Evolutionary conservation across 805 yeast genomes (phyloP), one percentile per base, ranked within the genome.

Genomic region (Suhomyces xylopsoci): DNA sequence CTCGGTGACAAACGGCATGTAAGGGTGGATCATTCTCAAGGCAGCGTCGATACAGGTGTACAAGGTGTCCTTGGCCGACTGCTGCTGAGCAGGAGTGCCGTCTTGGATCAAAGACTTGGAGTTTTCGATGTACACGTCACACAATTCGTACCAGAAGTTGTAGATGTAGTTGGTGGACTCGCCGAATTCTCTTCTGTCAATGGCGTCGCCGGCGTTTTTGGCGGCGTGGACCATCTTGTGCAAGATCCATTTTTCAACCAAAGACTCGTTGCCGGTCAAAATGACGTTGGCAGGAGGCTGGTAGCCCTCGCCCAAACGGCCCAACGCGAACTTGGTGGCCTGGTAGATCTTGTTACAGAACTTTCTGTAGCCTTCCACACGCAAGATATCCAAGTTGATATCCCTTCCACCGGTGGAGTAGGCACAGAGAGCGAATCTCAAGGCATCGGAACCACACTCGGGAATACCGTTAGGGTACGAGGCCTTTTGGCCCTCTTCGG

Each of bases 291-390:
- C 83, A 51, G 96, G 89, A 51, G 99, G 98, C 53, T 72, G 69
- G 73, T 90, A 94, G 67, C 85, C 96, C 25, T 82, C 88, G 56
- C 98, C 98, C 57, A 94, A 81, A 71, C 96, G 85, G 84, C 92
- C 84, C 73, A 94, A 78, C 43, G 91, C 98, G 67, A 94, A 94
- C 77, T 94, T 94, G 57, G 98, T 92, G 51, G 99, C 99, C 78
- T 94, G 98, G 81, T 90, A 94, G 64, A 94, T 94, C 84, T 94
- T 94, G 85, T 94, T 94, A 81, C 99, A 91, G 88, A 94, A 94
- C 82, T 94, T 94, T 77, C 99, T 85, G 85, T 94, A 94, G 66
- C 98, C 99, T 71, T 94, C 98, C 61, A 94, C 97, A 77, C 98
- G 88, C 70, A 90, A 78, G 62, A 94, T 91, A 69, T 94, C 97